phyloP scores from a whole-genome alignment of 2,329 filamentous ascomycete genomes.

The Myotisia sp. region DNA sequence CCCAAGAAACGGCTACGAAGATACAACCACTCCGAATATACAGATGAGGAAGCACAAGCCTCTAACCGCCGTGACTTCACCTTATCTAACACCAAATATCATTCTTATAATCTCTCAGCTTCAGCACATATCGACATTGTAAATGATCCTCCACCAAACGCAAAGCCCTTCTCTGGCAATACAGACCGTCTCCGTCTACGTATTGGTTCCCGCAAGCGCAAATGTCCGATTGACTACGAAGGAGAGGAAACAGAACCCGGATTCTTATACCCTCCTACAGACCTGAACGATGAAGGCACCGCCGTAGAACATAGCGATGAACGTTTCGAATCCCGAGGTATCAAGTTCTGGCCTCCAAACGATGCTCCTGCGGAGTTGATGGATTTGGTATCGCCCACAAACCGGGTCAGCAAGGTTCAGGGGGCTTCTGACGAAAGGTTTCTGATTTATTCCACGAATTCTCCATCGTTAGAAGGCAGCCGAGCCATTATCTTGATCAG shows the following conservation, averaged over 20 bases:
- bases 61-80: slow-evolving; percentile 27
- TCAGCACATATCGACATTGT: slow-evolving; percentile 32
- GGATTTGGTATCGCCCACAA: slow-evolving; percentile 26
- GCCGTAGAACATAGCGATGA: slow-evolving; percentile 25
- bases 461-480: slow-evolving; percentile 3
- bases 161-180: slow-evolving; percentile 17
- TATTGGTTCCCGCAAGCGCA: slow-evolving; percentile 29
- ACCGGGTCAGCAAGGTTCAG: slow-evolving; percentile 16
- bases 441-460: slow-evolving; percentile 11
- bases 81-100: slow-evolving; percentile 31
- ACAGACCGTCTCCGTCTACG: slow-evolving; percentile 29
- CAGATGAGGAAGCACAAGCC: slow-evolving; percentile 12
- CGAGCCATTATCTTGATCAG: slow-evolving; percentile 12
- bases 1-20: slow-evolving; percentile 25
- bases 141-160: slow-evolving; percentile 22
- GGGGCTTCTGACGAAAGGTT: slow-evolving; percentile 12
- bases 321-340: slow-evolving; percentile 25
- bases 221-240: slow-evolving; percentile 24
- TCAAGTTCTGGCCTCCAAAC: slow-evolving; percentile 30
- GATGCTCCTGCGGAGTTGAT: slow-evolving; percentile 25
- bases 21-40: slow-evolving; percentile 29
- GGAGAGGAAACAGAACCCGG: slow-evolving; percentile 16
- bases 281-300: slow-evolving; percentile 15
- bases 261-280: slow-evolving; percentile 19
- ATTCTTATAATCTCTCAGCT: slow-evolving; percentile 28